Conservation (phyloP, 257 asterid genomes). For the Nicotiana tabacum region DNA sequence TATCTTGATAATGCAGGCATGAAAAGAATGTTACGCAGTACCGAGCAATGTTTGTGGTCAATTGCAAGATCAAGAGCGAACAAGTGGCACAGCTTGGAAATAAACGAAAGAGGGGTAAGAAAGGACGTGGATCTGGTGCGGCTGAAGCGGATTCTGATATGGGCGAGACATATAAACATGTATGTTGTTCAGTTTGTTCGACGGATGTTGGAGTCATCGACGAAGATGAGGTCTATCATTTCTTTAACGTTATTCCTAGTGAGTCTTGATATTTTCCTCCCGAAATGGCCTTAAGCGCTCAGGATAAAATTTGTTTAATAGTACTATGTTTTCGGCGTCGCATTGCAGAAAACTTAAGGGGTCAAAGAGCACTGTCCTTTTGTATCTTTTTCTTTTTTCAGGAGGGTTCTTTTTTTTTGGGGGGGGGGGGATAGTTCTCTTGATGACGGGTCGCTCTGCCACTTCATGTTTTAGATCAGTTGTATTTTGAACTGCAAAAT, state of each 20-base stretch:
- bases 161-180: slow-evolving; percentile 37
- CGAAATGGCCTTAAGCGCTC: neutral
- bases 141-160: slow-evolving; percentile 19
- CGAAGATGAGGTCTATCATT: slow-evolving; percentile 80
- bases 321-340: neutral
- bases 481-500: neutral
- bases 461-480: too few relatives aligned
- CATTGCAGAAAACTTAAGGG: neutral
- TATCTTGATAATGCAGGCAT: slow-evolving; percentile 50
- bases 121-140: slow-evolving; percentile 10
- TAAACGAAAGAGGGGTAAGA: slow-evolving; percentile 56
- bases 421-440: too few relatives aligned
- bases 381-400: too few relatives aligned
- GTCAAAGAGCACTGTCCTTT: neutral
- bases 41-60: slow-evolving; percentile 76
- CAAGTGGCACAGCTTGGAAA: slow-evolving; percentile 45
- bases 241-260: slow-evolving; percentile 71
- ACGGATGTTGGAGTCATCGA: slow-evolving; percentile 80
- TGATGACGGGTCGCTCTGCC: too few relatives aligned
- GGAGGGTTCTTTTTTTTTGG: too few relatives aligned
- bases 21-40: slow-evolving; percentile 69
- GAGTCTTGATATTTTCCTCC: slow-evolving; percentile 41
- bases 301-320: neutral
- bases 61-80: slow-evolving; percentile 55
- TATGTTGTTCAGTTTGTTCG: slow-evolving; percentile 72